Percentiles rank a stretch among this genome's conserved stretches.
phyloP scores from a whole-genome alignment of 768 basidiomycete species.

The Rhizopogon salebrosus region DNA sequence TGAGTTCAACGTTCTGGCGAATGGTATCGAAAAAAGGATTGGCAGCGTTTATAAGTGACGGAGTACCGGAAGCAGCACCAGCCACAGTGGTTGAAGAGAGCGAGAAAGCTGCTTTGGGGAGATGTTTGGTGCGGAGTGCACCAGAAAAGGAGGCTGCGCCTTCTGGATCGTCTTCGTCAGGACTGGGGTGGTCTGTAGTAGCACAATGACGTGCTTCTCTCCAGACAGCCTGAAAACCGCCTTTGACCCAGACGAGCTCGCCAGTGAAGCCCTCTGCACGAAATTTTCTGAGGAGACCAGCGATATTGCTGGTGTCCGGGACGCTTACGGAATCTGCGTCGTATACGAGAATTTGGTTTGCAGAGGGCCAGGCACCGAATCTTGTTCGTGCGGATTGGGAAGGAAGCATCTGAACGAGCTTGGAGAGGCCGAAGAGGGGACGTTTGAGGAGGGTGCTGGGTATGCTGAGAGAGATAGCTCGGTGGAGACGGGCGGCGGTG shows the following conservation, averaged over 20 bases:
- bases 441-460: conserved; percentile 93
- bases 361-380: conserved; percentile 56
- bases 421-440: conserved; percentile 76
- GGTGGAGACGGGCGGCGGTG: conserved; percentile 56
- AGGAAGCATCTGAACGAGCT: conserved; percentile 78
- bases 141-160: conserved; percentile 10
- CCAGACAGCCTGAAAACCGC: conserved; percentile 76
- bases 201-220: conserved; percentile 46
- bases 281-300: conserved; percentile 75
- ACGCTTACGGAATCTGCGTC: conserved; percentile 71
- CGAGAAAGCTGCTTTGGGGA: conserved; percentile 64
- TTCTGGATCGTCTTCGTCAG: conserved; percentile 49
- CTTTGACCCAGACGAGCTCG: conserved; percentile 71
- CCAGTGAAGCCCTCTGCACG: conserved; percentile 53
- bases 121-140: conserved; percentile 48
- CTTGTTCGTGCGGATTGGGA: conserved; percentile 47
- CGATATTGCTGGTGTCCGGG: conserved; percentile 60
- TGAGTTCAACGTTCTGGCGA: conserved; percentile 80
- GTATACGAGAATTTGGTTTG: conserved; percentile 71
- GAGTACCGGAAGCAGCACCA: conserved; percentile 16
- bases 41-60: conserved; percentile 25
- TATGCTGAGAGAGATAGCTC: conserved; percentile 80
- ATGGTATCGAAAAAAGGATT: conserved; percentile 98
- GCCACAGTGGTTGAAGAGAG: conserved; percentile 35
- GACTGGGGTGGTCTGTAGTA: conserved; percentile 42